phyloP scores from a whole-genome alignment of 805 yeast genomes.

The Monosporozyma solicola region DNA sequence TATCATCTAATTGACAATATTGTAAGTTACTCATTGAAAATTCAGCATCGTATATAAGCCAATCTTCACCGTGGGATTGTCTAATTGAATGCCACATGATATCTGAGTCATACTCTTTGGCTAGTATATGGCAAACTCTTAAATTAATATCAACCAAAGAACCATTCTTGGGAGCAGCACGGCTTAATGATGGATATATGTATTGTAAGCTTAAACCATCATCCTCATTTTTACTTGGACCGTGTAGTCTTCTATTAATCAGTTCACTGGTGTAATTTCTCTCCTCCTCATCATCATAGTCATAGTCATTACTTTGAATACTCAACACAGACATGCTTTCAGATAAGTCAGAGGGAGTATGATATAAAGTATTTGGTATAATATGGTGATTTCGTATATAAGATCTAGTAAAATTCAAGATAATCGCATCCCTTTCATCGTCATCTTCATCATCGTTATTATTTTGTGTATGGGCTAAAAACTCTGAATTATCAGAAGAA shows the following conservation, averaged over 20 bases:
- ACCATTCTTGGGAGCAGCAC: neutral
- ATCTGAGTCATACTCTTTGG: neutral
- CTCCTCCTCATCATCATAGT: neutral
- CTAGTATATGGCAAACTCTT: constrained; percentile 2
- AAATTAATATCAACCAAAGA: constrained; percentile 1
- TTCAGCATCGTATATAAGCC: constrained; percentile 34
- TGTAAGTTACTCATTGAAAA: constrained; percentile 33
- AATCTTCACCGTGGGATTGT: constrained; percentile 29
- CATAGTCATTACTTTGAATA: neutral
- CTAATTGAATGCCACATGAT: constrained; percentile 23
- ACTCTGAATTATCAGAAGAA: neutral
- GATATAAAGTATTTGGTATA: neutral
- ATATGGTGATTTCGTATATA: neutral
- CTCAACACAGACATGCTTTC: neutral
- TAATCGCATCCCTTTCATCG: constrained; percentile 15
- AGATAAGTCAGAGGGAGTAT: neutral
- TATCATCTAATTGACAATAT: constrained; percentile 29
- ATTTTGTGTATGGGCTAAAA: neutral
- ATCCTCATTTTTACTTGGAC: neutral
- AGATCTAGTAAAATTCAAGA: constrained; percentile 12
- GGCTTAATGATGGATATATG: neutral
- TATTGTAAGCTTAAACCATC: neutral
- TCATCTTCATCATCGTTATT: constrained; percentile 2
- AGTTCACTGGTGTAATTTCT: neutral
- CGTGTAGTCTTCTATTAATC: neutral